A percentile compares a stretch with the other conserved stretches of the same genome.
phyloP scores from a whole-genome alignment of 768 basidiomycete species.

The Leccinum subgranulosum region DNA sequence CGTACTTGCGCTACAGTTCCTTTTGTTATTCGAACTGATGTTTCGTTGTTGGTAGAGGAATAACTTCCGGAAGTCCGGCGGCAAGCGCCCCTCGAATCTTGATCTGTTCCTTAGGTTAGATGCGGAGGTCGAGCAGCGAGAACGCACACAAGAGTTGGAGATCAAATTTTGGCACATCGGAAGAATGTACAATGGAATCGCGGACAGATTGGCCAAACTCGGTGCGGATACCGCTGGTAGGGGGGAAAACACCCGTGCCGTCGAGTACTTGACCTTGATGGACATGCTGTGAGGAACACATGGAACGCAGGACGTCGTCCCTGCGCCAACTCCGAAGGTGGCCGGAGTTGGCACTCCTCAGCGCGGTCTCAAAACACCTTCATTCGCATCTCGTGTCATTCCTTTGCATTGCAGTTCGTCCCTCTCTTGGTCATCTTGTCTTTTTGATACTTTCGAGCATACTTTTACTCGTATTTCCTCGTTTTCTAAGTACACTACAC shows the following conservation, averaged over 20 bases:
- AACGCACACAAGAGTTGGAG: not conserved
- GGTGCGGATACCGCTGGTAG: not conserved
- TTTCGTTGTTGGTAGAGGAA: not conserved
- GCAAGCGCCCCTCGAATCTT: conserved; percentile 2
- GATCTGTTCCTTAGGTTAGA: conserved; percentile 7
- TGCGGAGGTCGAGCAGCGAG: not conserved
- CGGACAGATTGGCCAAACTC: conserved; percentile 23
- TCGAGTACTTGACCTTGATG: not conserved
- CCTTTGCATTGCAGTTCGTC: no score
- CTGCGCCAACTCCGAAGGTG: not conserved
- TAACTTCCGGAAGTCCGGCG: not conserved
- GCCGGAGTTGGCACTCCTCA: not conserved
- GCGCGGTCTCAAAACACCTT: no score
- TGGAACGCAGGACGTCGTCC: not conserved
- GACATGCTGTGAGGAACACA: not conserved
- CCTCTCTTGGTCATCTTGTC: no score
- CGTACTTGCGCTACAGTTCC: not conserved
- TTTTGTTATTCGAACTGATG: not conserved
- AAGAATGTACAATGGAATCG: conserved; percentile 23
- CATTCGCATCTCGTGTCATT: no score
- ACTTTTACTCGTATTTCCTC: no score
- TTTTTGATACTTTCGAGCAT: no score
- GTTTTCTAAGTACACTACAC: no score
- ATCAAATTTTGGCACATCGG: conserved; percentile 27
- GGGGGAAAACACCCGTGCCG: not conserved